A percentile compares a stretch with the other conserved stretches of the same genome.
Conservation (phyloP, 306 rosid genomes). For the Neltuma alba region DNA sequence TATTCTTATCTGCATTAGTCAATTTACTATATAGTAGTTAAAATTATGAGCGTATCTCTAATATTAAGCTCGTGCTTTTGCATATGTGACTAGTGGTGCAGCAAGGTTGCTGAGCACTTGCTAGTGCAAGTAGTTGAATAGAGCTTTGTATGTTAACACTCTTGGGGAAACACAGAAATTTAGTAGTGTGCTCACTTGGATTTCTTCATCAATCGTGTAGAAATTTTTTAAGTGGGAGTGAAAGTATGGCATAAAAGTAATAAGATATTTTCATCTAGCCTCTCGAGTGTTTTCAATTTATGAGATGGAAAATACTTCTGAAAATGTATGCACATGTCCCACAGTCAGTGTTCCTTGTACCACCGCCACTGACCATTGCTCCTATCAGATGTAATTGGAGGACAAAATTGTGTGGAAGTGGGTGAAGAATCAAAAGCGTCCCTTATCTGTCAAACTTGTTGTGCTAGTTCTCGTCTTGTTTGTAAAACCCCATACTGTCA, state of each 20-base stretch:
- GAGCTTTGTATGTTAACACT: background rate
- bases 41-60: background rate
- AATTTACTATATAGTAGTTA: background rate
- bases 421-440: background rate
- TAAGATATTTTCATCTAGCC: background rate
- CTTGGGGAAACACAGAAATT: background rate
- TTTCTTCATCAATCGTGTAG: background rate
- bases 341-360: background rate
- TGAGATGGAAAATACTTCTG: background rate
- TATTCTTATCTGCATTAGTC: background rate
- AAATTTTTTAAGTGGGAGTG: background rate
- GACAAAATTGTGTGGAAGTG: background rate
- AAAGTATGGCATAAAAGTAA: background rate
- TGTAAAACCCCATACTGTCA: background rate
- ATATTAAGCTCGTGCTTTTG: background rate
- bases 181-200: background rate
- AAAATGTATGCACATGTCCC: background rate
- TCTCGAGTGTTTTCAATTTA: background rate
- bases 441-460: background rate
- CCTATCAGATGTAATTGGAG: background rate
- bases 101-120: slow-evolving; percentile 3
- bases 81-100: background rate
- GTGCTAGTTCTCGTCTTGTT: background rate
- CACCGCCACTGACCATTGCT: background rate
- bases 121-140: background rate